Base-by-base conservation (phyloP, 2,329 filamentous ascomycete genomes). In the Fusarium palustre region DNA sequence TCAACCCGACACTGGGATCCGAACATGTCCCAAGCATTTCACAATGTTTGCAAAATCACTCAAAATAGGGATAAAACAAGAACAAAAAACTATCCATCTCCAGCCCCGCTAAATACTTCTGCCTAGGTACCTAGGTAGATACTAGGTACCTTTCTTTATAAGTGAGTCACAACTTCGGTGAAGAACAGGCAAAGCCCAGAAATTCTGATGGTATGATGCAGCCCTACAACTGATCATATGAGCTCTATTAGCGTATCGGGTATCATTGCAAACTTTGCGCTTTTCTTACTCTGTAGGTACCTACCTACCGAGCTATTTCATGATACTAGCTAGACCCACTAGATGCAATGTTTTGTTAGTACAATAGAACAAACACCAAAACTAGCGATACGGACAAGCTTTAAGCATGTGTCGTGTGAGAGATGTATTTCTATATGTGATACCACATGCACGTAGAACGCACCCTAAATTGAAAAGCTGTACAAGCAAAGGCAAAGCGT, bases 121-220 rank as follows among this genome's bases (percentile, higher is more conserved):
- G 16, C 41, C 15, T 25, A 24, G n/a, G n/a, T n/a, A n/a, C n/a
- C n/a, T n/a, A n/a, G n/a, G n/a, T n/a, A n/a, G n/a, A n/a, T n/a
- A n/a, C n/a, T n/a, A n/a, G n/a, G n/a, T n/a, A n/a, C n/a, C n/a
- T n/a, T n/a, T 7, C 39, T n/a, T 22, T 41, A n/a, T 41, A 52
- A 39, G 48, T 52, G 48, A 52, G 48, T 52, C 48, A 52, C 34
- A 52, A 52, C 48, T 41, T 52, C 48, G 48, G 48, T 52, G 48
- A 52, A 39, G 24, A 39, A 41, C 7, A 41, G 25, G 11, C 36
- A n/a, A 52, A 22, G 18, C n/a, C 22, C 33, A 39, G 24, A 24
- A 52, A 52, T 28, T 28, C 20, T 11, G n/a, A 28, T n/a, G 34
- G 22, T 39, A 28, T 28, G 25, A 36, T 52, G 48, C 34, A 52